A percentile compares a stretch with the other conserved stretches of the same genome.
phyloP scores from a whole-genome alignment of 495 filamentous ascomycete genomes.

The Talaromyces trachyspermus region DNA sequence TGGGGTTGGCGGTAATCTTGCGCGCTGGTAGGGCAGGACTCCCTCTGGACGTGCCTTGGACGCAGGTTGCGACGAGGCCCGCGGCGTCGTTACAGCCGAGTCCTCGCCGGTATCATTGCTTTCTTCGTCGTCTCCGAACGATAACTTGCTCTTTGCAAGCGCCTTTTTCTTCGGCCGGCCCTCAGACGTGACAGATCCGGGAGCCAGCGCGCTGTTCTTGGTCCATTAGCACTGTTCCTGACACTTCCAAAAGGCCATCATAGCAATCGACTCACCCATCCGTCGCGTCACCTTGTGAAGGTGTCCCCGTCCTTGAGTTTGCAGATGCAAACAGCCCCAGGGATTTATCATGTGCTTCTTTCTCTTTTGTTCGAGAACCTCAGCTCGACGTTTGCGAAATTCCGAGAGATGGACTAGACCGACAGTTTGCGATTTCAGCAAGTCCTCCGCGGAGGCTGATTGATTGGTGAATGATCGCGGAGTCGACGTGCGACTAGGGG shows the following conservation, averaged over 20 bases:
- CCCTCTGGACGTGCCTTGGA: constrained; percentile 34
- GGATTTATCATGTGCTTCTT: constrained; percentile 64
- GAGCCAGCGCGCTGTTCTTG: constrained; percentile 33
- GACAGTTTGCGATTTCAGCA: constrained; percentile 88
- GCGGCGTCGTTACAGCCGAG: constrained; percentile 23
- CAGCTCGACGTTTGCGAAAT: constrained; percentile 93
- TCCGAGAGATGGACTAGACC: constrained; percentile 88
- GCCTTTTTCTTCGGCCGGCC: constrained; percentile 51
- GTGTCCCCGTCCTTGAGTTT: constrained; percentile 45
- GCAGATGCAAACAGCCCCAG: constrained; percentile 41
- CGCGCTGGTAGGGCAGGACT: constrained; percentile 25
- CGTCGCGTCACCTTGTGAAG: constrained; percentile 43
- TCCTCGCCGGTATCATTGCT: constrained; percentile 35
- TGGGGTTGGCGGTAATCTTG: constrained; percentile 61
- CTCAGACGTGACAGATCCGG: constrained; percentile 23
- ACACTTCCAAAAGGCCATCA: not conserved
- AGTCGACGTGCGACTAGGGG: constrained; percentile 31
- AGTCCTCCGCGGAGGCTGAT: constrained; percentile 73
- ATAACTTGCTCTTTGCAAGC: constrained; percentile 58
- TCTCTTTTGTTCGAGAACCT: constrained; percentile 88
- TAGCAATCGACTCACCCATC: constrained; percentile 41
- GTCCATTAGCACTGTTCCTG: constrained; percentile 27
- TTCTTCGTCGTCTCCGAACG: constrained; percentile 55
- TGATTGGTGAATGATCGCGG: constrained; percentile 65
- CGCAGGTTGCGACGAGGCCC: constrained; percentile 28